Conservation (phyloP, 371 early-diverging fungal species). For the Actinomucor elegans region DNA sequence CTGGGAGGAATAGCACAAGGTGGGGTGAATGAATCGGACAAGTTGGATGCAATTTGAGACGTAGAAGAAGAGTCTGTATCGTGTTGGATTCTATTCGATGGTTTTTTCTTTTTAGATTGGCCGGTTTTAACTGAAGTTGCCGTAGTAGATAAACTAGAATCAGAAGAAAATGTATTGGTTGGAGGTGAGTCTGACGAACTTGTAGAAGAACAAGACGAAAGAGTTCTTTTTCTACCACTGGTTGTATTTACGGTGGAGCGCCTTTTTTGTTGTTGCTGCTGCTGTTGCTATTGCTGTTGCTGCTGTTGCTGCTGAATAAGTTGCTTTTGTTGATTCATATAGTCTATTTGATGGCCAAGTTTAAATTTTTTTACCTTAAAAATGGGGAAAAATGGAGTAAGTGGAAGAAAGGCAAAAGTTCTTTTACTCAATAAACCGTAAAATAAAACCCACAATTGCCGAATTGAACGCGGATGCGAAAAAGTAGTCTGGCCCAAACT, state of each 20-base stretch:
- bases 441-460: slow-evolving; percentile 1
- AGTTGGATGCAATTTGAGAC: slow-evolving; percentile 6
- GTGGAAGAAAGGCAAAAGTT: slow-evolving; percentile 9
- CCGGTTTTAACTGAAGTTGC: neutral
- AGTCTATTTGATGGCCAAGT: neutral
- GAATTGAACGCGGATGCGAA: slow-evolving; percentile 15
- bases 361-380: slow-evolving; percentile 1
- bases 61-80: slow-evolving; percentile 4
- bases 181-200: slow-evolving; percentile 10
- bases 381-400: slow-evolving; percentile 11
- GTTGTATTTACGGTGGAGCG: neutral
- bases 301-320: neutral
- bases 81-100: neutral
- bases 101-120: slow-evolving; percentile 6
- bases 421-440: neutral
- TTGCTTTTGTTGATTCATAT: slow-evolving; percentile 12
- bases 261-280: neutral
- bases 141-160: slow-evolving; percentile 24
- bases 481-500: slow-evolving; percentile 1
- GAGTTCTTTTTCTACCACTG: slow-evolving; percentile 19
- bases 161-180: slow-evolving; percentile 17
- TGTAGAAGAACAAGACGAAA: slow-evolving; percentile 19
- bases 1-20: slow-evolving; percentile 11
- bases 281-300: neutral
- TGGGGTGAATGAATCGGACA: slow-evolving; percentile 15